A percentile compares a stretch with the other conserved stretches of the same genome.
phyloP scores from a whole-genome alignment of 2,329 filamentous ascomycete species.

The Aspergillus fischeri region DNA sequence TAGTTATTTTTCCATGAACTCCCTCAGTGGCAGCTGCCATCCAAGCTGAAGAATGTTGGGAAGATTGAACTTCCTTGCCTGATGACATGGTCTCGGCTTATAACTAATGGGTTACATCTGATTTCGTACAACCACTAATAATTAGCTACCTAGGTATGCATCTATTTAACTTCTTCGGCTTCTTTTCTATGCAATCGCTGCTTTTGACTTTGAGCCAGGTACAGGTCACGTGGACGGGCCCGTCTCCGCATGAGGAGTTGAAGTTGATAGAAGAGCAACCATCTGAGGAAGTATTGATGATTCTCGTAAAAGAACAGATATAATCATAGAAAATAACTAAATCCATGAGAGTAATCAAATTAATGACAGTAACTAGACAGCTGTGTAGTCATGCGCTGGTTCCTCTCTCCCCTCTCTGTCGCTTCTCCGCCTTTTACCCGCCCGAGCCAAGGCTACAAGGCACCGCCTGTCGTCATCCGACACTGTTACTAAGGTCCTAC shows the following conservation, averaged over 20 bases:
- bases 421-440: background rate
- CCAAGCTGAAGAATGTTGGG: background rate
- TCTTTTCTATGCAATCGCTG: background rate
- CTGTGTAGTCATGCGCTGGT: no score
- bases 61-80: conserved; percentile 55
- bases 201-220: background rate
- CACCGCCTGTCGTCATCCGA: background rate
- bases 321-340: background rate
- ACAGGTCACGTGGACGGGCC: background rate
- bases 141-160: no score
- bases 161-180: background rate
- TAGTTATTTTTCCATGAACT: conserved; percentile 56
- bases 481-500: background rate
- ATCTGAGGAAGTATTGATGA: background rate
- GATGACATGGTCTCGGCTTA: conserved; percentile 43
- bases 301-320: background rate
- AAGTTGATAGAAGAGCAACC: background rate
- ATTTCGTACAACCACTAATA: no score
- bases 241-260: background rate
- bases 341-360: no score
- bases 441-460: background rate
- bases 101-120: background rate
- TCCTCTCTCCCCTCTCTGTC: background rate
- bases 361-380: no score
- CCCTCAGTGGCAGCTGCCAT: conserved; percentile 49